phyloP scores from a whole-genome alignment of 1,284 basidiomycete genomes.

The Butyriboletus appendiculatus region DNA sequence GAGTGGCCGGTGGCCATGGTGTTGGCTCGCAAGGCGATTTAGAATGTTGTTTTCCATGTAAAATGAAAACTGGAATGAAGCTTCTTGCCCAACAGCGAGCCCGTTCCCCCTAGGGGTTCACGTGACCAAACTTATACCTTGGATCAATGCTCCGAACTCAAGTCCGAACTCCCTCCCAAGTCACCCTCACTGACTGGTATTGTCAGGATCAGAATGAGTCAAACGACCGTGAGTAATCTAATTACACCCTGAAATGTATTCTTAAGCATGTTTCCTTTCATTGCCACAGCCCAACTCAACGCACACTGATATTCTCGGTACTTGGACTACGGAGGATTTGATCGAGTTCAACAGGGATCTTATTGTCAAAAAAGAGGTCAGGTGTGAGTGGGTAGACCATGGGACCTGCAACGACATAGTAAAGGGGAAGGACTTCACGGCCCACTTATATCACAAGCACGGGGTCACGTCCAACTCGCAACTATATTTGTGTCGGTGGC shows the following conservation, averaged over 20 bases:
- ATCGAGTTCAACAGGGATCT: conserved; percentile 2
- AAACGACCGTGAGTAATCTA: no score
- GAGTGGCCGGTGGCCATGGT: conserved; percentile 77
- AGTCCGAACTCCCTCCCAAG: no score
- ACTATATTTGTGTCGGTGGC: conserved; percentile 14
- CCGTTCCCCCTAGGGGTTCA: no score
- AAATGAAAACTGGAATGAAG: no score
- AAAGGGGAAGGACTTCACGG: conserved; percentile 1
- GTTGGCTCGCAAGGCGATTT: conserved; percentile 43
- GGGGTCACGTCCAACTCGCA: conserved; percentile 1
- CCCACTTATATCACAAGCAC: conserved; percentile 10
- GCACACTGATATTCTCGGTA: no score
- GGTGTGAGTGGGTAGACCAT: conserved; percentile 11
- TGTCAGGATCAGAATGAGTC: no score
- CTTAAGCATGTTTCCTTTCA: not conserved
- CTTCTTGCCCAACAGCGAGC: no score
- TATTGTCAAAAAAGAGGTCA: conserved; percentile 2
- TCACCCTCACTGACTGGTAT: no score
- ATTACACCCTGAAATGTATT: no score
- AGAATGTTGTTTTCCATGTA: no score
- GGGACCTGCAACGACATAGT: conserved; percentile 1
- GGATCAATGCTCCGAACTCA: no score
- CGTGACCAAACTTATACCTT: no score
- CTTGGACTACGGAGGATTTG: not conserved
- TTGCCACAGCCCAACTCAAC: not conserved